Base-by-base conservation (phyloP, 2,329 filamentous ascomycete genomes). In the Teratosphaeria epicoccoides region DNA sequence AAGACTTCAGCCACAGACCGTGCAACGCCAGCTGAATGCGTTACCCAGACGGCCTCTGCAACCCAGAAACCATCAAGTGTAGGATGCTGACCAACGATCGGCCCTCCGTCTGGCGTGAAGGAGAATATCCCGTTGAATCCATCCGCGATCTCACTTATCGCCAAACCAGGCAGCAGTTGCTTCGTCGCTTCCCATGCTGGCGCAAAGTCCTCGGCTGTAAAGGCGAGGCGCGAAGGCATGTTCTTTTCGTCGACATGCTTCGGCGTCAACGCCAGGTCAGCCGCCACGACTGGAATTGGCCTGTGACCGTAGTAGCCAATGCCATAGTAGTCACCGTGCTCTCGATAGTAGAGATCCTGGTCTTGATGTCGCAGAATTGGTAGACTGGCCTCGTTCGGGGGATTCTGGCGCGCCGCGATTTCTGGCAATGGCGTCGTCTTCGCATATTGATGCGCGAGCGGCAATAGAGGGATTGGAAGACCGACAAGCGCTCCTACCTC, bases 71-170 rank as follows among this genome's bases (percentile, higher is more conserved):
- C 78, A 45, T 82, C 77, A 0, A 84, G 64, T 12, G 73, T 73
- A 6, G 81, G 79, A 0, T 78, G 71, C 58, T 77, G 73, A 2
- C 81, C 81, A 1, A 84, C 70, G 0, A 84, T 70, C 0, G 81
- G 77, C 0, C 78, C 79, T 0, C 81, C 80, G 49, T 84, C 81
- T 0, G 81, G 81, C 0, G 81, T 84, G 60, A 84, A 84, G 0
- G 81, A 84, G 64, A 84, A 80, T 58, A 84, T 74, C 2, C 81
- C 81, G 58, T 84, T 84, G 71, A 84, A 84, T 0, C 80, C 81
- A 40, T 81, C 75, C 0, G 70, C 75, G 6, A 84, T 74, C 52
- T 79, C 65, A 12, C 68, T 73, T 4, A 78, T 68, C 2, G 67
- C 64, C 3, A 84, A 66, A 1, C 68, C 68, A 0, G 81, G 81